Evolutionary conservation across 805 yeast genomes (phyloP).

Genomic region (Metschnikowia bowlesiae): DNA sequence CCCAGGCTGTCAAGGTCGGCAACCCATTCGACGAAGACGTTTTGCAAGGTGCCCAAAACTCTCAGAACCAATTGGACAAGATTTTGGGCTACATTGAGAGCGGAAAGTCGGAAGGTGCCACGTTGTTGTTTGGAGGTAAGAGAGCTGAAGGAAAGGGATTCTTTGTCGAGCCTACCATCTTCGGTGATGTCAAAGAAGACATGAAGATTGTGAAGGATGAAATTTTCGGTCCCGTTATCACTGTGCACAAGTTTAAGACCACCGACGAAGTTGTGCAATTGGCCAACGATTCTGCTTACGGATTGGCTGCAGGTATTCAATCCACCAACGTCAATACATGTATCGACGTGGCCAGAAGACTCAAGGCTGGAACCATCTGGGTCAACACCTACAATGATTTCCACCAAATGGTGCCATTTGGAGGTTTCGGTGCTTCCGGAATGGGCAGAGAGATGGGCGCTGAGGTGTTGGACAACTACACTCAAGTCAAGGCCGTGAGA

Average conservation of each 20-base stretch:
- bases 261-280: constrained; percentile 72
- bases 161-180: constrained; percentile 77
- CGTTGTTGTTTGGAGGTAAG: constrained; percentile 74
- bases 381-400: constrained; percentile 86
- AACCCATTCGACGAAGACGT: constrained; percentile 74
- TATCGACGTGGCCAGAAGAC: constrained; percentile 63
- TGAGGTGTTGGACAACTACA: constrained; percentile 80
- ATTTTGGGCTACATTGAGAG: constrained; percentile 69
- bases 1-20: constrained; percentile 59
- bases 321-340: constrained; percentile 73
- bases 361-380: constrained; percentile 90
- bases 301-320: constrained; percentile 89
- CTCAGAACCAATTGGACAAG: constrained; percentile 71
- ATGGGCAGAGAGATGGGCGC: constrained; percentile 90
- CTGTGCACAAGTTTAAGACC: constrained; percentile 73
- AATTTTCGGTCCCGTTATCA: constrained; percentile 92
- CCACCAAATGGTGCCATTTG: constrained; percentile 86
- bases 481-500: constrained; percentile 84
- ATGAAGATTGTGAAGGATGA: constrained; percentile 81
- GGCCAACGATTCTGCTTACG: constrained; percentile 82
- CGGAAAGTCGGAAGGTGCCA: constrained; percentile 84
- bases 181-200: constrained; percentile 71
- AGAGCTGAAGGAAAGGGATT: constrained; percentile 49
- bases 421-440: constrained; percentile 89
- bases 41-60: constrained; percentile 91